A percentile compares a stretch with the other conserved stretches of the same genome.
phyloP scores from a whole-genome alignment of 1,139 yeast genomes.

The Magnusiomyces suaveolens region DNA sequence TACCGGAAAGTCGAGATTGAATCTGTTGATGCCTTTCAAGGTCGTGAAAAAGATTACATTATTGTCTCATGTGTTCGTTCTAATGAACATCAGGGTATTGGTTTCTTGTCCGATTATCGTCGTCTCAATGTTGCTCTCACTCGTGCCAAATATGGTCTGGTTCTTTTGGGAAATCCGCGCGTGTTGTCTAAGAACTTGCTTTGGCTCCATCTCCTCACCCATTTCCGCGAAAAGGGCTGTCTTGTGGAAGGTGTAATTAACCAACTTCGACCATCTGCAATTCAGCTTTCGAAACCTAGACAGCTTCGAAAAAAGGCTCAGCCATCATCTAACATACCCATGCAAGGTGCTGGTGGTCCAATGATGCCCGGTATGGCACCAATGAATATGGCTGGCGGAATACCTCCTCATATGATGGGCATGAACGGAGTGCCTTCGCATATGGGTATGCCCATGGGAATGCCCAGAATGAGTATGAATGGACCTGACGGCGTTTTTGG shows the following conservation, averaged over 20 bases:
- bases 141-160: conserved; percentile 78
- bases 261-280: conserved; percentile 62
- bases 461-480: not conserved
- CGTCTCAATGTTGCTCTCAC: conserved; percentile 89
- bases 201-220: conserved; percentile 73
- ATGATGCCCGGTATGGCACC: conserved; percentile 5
- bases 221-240: conserved; percentile 77
- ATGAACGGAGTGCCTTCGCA: not conserved
- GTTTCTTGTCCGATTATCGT: conserved; percentile 81
- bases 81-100: conserved; percentile 71
- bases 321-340: not conserved
- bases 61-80: conserved; percentile 88
- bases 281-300: conserved; percentile 33
- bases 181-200: conserved; percentile 60
- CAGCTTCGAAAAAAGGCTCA: conserved; percentile 14
- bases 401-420: not conserved
- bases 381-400: not conserved
- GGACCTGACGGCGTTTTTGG: not conserved
- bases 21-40: conserved; percentile 93
- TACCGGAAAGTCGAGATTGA: conserved; percentile 77
- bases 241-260: conserved; percentile 89
- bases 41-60: conserved; percentile 87
- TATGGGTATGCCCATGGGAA: not conserved
- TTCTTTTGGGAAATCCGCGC: conserved; percentile 76
- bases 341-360: not conserved